Conservation (phyloP, 805 yeast genomes). For the Millerozyma miso region DNA sequence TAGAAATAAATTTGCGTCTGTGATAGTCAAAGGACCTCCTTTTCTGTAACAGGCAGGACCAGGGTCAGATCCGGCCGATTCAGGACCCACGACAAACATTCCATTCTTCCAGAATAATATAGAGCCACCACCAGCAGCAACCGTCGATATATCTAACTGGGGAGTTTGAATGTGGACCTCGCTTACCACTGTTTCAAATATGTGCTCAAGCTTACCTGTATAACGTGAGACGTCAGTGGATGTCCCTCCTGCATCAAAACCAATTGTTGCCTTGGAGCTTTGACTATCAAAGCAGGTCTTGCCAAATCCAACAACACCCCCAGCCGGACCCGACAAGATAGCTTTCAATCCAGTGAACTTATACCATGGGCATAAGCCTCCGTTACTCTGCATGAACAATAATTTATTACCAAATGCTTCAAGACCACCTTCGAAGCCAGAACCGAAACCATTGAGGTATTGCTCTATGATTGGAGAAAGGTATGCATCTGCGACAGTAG, state of each 20-base stretch:
- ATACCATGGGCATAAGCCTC: conserved; percentile 79
- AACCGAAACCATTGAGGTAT: conserved; percentile 27
- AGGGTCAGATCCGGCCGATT: conserved; percentile 82
- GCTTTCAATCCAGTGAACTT: conserved; percentile 81
- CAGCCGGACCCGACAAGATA: conserved; percentile 90
- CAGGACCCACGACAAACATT: conserved; percentile 75
- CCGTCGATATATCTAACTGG: conserved; percentile 39
- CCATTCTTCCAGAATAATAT: conserved; percentile 26
- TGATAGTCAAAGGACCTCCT: conserved; percentile 78
- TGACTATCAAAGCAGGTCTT: conserved; percentile 58
- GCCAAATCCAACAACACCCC: conserved; percentile 90
- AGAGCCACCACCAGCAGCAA: conserved; percentile 41
- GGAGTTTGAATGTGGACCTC: conserved; percentile 43
- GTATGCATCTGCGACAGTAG: conserved; percentile 37
- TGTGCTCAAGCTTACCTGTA: conserved; percentile 37
- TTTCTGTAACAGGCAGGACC: conserved; percentile 87
- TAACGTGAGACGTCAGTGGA: conserved; percentile 44
- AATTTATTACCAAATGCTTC: conserved; percentile 43
- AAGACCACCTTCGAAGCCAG: conserved; percentile 32
- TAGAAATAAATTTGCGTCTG: conserved; percentile 75
- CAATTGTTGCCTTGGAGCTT: conserved; percentile 21
- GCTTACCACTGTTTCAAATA: conserved; percentile 42
- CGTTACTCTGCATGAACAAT: conserved; percentile 92
- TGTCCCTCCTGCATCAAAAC: conserved; percentile 43
- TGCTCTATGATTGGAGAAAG: conserved; percentile 29